Evolutionary conservation across 164 flowering plant species (phyloP).

Genomic region (Umbellularia californica): DNA sequence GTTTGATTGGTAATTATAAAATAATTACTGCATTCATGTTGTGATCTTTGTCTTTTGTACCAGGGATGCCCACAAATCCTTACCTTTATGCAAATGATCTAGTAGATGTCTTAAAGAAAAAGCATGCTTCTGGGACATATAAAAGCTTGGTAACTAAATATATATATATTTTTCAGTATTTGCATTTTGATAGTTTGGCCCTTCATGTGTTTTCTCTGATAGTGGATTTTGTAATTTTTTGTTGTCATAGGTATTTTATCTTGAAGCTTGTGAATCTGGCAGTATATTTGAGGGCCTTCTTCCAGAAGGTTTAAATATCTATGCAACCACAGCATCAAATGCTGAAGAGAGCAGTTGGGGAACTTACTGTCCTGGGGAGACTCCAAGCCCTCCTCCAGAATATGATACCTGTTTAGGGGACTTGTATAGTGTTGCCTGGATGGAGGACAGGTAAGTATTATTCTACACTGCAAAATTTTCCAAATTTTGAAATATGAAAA

Average conservation of each 20-base stretch:
- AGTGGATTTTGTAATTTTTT: background rate
- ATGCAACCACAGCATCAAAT: slow-evolving; percentile 88
- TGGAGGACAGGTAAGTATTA: slow-evolving; percentile 75
- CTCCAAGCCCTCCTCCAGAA: slow-evolving; percentile 67
- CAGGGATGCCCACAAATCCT: slow-evolving; percentile 61
- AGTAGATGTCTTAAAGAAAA: slow-evolving; percentile 36
- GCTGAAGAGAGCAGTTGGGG: slow-evolving; percentile 91
- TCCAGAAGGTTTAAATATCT: slow-evolving; percentile 68
- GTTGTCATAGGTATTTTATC: slow-evolving; percentile 64
- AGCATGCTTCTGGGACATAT: slow-evolving; percentile 53
- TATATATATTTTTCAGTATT: background rate
- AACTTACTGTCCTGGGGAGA: slow-evolving; percentile 78
- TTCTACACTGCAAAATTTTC: background rate
- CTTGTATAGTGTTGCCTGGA: slow-evolving; percentile 88
- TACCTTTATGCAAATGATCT: slow-evolving; percentile 50
- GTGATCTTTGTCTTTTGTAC: slow-evolving; percentile 1
- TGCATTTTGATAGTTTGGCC: background rate
- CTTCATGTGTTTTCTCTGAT: background rate
- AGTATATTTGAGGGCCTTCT: slow-evolving; percentile 95
- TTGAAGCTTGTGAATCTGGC: slow-evolving; percentile 96
- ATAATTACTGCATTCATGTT: slow-evolving; percentile 2
- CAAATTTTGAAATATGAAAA: background rate
- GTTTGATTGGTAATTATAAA: background rate
- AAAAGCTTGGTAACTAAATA: slow-evolving; percentile 45
- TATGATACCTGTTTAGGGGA: slow-evolving; percentile 91